A percentile compares a stretch with the other conserved stretches of the same genome.
Evolutionary conservation across 257 asterid genomes (phyloP).

Genomic region (Orobanche coerulescens): DNA sequence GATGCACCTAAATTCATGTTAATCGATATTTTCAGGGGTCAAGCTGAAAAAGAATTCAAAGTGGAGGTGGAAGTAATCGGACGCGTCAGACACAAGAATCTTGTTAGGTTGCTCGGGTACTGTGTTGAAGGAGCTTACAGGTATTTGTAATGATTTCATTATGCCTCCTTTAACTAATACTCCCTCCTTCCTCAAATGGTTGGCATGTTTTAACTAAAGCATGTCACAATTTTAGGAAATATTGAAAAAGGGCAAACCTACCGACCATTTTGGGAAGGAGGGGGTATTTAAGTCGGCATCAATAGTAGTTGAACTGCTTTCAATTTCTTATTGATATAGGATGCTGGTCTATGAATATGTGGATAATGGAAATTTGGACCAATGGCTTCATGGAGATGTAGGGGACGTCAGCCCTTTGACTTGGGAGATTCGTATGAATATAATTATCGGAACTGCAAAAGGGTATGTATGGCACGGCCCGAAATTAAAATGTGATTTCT

Average conservation of each 20-base stretch:
- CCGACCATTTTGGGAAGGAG: no score
- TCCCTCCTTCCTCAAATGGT: no score
- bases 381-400: slow-evolving; percentile 98
- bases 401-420: slow-evolving; percentile 93
- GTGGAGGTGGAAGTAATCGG: slow-evolving; percentile 97
- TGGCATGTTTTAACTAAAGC: no score
- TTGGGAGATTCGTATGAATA: slow-evolving; percentile 82
- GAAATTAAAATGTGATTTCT: slow-evolving; percentile 17
- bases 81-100: slow-evolving; percentile 97
- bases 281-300: no score
- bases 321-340: slow-evolving; percentile 30
- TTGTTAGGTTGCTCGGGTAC: slow-evolving; percentile 83
- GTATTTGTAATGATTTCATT: slow-evolving; percentile 29
- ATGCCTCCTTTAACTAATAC: neutral
- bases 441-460: slow-evolving; percentile 77
- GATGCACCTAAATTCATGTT: slow-evolving; percentile 17
- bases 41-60: slow-evolving; percentile 92
- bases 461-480: slow-evolving; percentile 57
- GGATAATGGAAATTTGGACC: slow-evolving; percentile 92
- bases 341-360: slow-evolving; percentile 95
- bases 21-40: slow-evolving; percentile 55
- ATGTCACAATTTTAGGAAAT: no score
- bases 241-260: no score
- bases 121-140: slow-evolving; percentile 98
- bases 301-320: slow-evolving; percentile 12